A percentile compares a stretch with the other conserved stretches of the same genome.
These are phyloP conservation scores for Rhizophora apiculata DNA, from an alignment of 345 rosid genomes.

Conservation along the genomic window DNA sequence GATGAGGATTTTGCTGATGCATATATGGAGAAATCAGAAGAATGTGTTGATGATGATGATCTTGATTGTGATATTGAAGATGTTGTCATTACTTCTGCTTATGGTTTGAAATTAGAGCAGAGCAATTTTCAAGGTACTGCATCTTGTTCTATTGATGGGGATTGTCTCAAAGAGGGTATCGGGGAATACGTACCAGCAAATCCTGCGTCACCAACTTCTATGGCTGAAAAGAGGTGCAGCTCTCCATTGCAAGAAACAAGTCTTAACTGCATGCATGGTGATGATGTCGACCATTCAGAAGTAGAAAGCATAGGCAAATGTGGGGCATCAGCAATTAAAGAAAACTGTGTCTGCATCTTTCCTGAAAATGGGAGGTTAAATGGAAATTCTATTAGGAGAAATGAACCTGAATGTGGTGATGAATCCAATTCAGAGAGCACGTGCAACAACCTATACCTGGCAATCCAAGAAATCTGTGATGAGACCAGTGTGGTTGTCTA, in stretches of 20 bases:
- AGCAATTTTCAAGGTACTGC: slow-evolving; percentile 20
- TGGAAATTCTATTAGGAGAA: slow-evolving; percentile 16
- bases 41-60: slow-evolving; percentile 37
- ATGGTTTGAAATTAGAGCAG: slow-evolving; percentile 18
- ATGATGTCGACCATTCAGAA: slow-evolving; percentile 13
- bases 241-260: slow-evolving; percentile 20
- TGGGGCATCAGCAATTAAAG: slow-evolving; percentile 11
- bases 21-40: slow-evolving; percentile 68
- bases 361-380: slow-evolving; percentile 10
- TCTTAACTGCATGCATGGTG: slow-evolving; percentile 13
- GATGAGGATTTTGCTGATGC: slow-evolving; percentile 66
- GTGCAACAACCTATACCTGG: slow-evolving; percentile 47
- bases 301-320: slow-evolving; percentile 16
- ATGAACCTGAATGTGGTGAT: slow-evolving; percentile 27
- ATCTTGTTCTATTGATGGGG: slow-evolving; percentile 32
- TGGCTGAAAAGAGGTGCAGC: not conserved
- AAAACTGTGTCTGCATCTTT: slow-evolving; percentile 1
- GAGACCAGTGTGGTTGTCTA: slow-evolving; percentile 65
- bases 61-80: slow-evolving; percentile 9
- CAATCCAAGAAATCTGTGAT: slow-evolving; percentile 73
- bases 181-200: slow-evolving; percentile 43
- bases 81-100: not conserved
- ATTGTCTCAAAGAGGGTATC: slow-evolving; percentile 44
- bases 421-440: slow-evolving; percentile 26
- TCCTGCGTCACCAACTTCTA: slow-evolving; percentile 11